A percentile compares a stretch with the other conserved stretches of the same genome.
These are phyloP conservation scores for Penicillium sp. DNA, from an alignment of 2,329 filamentous ascomycete species.

Conservation along the genomic window DNA sequence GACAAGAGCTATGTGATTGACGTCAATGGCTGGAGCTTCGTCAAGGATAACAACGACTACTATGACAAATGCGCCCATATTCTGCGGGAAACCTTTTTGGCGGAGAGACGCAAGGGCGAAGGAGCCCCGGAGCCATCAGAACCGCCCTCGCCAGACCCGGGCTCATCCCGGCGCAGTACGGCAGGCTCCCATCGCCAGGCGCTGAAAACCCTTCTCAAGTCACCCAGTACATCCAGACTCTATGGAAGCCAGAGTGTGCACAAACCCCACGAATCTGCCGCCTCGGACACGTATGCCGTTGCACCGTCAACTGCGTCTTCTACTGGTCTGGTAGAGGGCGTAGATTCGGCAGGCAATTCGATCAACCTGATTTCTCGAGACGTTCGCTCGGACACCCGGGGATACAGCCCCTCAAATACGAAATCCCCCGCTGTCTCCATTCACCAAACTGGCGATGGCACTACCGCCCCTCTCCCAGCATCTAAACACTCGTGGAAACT, in stretches of 20 bases:
- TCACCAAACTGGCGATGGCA: conserved; percentile 32
- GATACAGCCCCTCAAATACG: conserved; percentile 30
- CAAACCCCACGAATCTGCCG: conserved; percentile 47
- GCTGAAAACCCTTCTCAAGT: conserved; percentile 65
- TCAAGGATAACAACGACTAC: conserved; percentile 98
- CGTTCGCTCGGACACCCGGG: conserved; percentile 24
- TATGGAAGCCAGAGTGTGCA: conserved; percentile 51
- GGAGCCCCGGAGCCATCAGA: conserved; percentile 41
- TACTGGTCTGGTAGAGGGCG: conserved; percentile 39
- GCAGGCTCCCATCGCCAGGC: conserved; percentile 51
- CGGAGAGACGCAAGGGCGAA: conserved; percentile 63
- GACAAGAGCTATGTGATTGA: conserved; percentile 97
- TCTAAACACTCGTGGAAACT: conserved; percentile 96
- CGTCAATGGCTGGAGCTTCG: conserved; percentile 99
- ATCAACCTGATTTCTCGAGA: conserved; percentile 29
- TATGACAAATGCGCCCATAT: conserved; percentile 90
- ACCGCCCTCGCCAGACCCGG: conserved; percentile 39
- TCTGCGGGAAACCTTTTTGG: conserved; percentile 82
- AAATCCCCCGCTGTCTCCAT: conserved; percentile 34
- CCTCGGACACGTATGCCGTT: conserved; percentile 48
- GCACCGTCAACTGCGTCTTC: conserved; percentile 41
- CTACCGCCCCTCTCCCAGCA: conserved; percentile 61
- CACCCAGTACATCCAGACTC: conserved; percentile 66
- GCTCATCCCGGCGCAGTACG: conserved; percentile 43
- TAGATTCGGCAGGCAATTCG: conserved; percentile 27